Conservation (phyloP, 305 asterid species). For the Fraxinus dipetala region DNA sequence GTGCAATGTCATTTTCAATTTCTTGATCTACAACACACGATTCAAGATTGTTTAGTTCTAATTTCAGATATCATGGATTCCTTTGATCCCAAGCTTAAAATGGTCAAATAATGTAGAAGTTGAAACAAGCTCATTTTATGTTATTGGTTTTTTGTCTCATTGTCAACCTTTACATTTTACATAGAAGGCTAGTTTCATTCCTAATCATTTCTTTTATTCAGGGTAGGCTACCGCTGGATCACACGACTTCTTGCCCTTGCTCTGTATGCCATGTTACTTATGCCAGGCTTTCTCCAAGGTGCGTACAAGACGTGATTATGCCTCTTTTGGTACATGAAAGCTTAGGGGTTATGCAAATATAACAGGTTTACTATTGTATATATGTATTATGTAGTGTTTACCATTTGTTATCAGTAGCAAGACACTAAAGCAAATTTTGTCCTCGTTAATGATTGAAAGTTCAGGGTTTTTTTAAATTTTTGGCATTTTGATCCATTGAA, state of each 20-base stretch:
- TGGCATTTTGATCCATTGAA: background rate
- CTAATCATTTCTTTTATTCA: slow-evolving; percentile 50
- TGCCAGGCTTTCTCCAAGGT: slow-evolving; percentile 99
- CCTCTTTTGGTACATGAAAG: slow-evolving; percentile 18
- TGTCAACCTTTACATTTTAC: slow-evolving; percentile 12
- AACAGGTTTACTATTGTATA: background rate
- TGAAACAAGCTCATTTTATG: background rate
- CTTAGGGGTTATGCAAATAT: background rate
- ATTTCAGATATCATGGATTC: slow-evolving; percentile 6
- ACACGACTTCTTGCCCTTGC: slow-evolving; percentile 73
- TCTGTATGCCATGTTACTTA: slow-evolving; percentile 76
- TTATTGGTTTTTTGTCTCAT: slow-evolving; percentile 12
- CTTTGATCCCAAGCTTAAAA: slow-evolving; percentile 13
- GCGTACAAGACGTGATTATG: slow-evolving; percentile 15
- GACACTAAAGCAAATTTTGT: background rate
- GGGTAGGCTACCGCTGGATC: slow-evolving; percentile 98
- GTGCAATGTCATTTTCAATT: background rate
- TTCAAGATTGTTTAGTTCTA: slow-evolving; percentile 6
- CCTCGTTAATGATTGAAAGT: background rate
- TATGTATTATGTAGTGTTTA: background rate
- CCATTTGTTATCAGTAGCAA: slow-evolving; percentile 13
- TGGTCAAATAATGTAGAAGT: background rate
- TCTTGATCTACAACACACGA: background rate
- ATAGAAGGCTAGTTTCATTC: slow-evolving; percentile 1
- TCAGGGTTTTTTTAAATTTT: background rate